A percentile compares a stretch with the other conserved stretches of the same genome.
Evolutionary conservation across 2,329 filamentous ascomycete genomes (phyloP).

Genomic region (Trematosphaeria pertusa): DNA sequence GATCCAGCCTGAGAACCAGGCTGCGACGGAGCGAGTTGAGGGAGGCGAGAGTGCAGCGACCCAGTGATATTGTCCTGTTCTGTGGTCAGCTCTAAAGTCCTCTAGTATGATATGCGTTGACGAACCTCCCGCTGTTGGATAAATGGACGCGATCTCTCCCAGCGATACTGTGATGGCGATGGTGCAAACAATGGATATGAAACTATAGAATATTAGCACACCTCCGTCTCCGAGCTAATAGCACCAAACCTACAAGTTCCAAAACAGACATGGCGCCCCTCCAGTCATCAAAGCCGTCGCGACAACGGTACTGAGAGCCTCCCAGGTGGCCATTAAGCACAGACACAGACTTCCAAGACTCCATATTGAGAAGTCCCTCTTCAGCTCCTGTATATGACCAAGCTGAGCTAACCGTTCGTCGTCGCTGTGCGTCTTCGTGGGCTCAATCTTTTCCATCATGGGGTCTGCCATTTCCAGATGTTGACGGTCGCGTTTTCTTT

Average conservation of each 20-base stretch:
- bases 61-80: no score
- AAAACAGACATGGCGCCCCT: slow-evolving; percentile 56
- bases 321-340: slow-evolving; percentile 61
- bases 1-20: slow-evolving; percentile 53
- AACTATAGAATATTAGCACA: slow-evolving; percentile 28
- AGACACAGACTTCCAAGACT: slow-evolving; percentile 55
- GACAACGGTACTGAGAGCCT: slow-evolving; percentile 57
- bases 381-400: slow-evolving; percentile 33
- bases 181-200: slow-evolving; percentile 58
- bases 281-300: slow-evolving; percentile 54
- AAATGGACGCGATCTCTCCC: slow-evolving; percentile 74
- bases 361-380: slow-evolving; percentile 52
- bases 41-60: no score
- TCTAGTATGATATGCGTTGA: no score
- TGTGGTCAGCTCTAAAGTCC: no score
- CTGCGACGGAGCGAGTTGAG: slow-evolving; percentile 43
- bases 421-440: slow-evolving; percentile 10
- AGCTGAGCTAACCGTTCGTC: slow-evolving; percentile 25
- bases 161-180: slow-evolving; percentile 72
- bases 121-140: slow-evolving; percentile 71
- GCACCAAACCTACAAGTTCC: slow-evolving; percentile 48
- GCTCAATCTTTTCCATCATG: background rate
- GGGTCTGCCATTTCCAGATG: no score
- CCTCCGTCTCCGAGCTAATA: background rate
- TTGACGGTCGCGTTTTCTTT: no score